Conservation (phyloP, 257 asterid genomes). For the Prunella vulgaris region DNA sequence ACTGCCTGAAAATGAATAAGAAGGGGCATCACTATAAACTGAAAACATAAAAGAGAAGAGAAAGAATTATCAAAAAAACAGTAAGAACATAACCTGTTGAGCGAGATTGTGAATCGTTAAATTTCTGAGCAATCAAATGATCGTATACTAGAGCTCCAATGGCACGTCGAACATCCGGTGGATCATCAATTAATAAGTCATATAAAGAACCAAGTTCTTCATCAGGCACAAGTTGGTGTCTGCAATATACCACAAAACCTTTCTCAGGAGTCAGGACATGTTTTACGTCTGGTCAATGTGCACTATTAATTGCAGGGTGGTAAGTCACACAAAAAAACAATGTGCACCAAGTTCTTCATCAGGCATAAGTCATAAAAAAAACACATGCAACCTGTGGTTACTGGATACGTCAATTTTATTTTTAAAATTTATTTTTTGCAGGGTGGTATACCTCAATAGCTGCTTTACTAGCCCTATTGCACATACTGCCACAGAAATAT, state of each 20-base stretch:
- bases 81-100: slow-evolving; percentile 53
- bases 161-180: slow-evolving; percentile 93
- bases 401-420: not conserved
- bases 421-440: not conserved
- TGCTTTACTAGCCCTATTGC: slow-evolving; percentile 98
- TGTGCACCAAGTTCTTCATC: too few relatives aligned
- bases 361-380: not conserved
- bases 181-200: slow-evolving; percentile 91
- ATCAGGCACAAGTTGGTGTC: slow-evolving; percentile 97
- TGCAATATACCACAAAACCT: slow-evolving; percentile 35
- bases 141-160: slow-evolving; percentile 91
- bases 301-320: not conserved
- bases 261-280: slow-evolving; percentile 25
- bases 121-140: slow-evolving; percentile 94
- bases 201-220: slow-evolving; percentile 94
- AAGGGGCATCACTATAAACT: not conserved
- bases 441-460: slow-evolving; percentile 57
- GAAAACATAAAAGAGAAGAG: not conserved
- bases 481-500: slow-evolving; percentile 95
- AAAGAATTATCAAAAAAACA: slow-evolving; percentile 22
- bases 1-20: slow-evolving; percentile 53
- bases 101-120: slow-evolving; percentile 66
- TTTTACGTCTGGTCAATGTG: slow-evolving; percentile 7
- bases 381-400: not conserved
- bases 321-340: not conserved